phyloP scores from a whole-genome alignment of 257 asterid genomes.

The Nicotiana paniculata region DNA sequence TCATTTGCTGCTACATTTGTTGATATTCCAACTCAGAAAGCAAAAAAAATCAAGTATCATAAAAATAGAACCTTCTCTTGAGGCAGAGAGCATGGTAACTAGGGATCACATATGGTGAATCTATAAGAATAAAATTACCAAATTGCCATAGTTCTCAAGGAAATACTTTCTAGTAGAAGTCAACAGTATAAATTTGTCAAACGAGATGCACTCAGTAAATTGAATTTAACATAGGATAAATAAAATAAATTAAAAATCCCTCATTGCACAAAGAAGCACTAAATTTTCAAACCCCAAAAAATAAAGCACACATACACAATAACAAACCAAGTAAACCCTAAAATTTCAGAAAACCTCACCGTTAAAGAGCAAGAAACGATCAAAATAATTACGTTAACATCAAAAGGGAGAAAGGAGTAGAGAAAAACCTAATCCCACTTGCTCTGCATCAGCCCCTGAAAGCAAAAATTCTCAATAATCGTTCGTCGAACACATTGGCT shows the following conservation, averaged over 20 bases:
- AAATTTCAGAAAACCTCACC: neutral
- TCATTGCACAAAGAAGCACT: neutral
- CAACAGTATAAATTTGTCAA: too few species aligned
- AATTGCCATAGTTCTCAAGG: too few species aligned
- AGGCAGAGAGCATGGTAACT: neutral
- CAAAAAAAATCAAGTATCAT: neutral
- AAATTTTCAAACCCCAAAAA: too few species aligned
- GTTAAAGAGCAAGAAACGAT: neutral
- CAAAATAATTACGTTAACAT: neutral
- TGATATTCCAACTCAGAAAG: neutral
- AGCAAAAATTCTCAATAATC: neutral
- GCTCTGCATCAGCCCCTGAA: too few species aligned
- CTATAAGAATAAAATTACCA: neutral
- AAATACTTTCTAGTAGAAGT: too few species aligned
- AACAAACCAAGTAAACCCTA: neutral
- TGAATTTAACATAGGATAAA: neutral
- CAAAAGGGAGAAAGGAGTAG: neutral
- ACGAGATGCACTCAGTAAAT: neutral
- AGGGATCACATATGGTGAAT: neutral
- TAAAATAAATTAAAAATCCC: neutral
- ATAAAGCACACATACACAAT: too few species aligned
- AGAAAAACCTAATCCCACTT: neutral
- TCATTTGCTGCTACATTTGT: neutral
- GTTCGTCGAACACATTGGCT: neutral
- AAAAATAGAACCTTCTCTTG: neutral